Evolutionary conservation across 192 early-diverging fungal species (phyloP).

Genomic region (Chytriomyces sp.): DNA sequence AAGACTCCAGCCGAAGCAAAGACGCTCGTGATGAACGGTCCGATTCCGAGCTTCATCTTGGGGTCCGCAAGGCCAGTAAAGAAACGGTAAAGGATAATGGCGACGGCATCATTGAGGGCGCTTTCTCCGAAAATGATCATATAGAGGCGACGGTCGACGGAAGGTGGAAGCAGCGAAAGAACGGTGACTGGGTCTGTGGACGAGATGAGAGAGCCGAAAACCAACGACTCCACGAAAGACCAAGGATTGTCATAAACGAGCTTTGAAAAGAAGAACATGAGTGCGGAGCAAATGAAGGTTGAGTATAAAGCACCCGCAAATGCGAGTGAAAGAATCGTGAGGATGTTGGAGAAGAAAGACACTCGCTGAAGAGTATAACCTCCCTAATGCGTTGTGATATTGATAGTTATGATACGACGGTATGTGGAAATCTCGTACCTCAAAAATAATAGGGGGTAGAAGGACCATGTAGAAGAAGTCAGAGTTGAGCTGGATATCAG

Average conservation of each 20-base stretch:
- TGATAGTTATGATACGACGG: neutral
- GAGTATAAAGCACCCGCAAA: conserved; percentile 61
- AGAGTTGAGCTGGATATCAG: conserved; percentile 52
- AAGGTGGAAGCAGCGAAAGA: conserved; percentile 56
- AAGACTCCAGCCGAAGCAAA: conserved; percentile 56
- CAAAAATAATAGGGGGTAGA: conserved; percentile 64
- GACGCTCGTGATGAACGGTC: conserved; percentile 51
- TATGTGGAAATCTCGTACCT: conserved; percentile 32
- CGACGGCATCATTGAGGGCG: conserved; percentile 64
- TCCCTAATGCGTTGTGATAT: conserved; percentile 38
- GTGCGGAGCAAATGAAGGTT: conserved; percentile 55
- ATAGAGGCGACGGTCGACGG: conserved; percentile 57
- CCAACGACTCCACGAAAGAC: conserved; percentile 58
- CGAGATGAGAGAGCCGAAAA: conserved; percentile 62
- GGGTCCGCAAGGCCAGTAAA: conserved; percentile 58
- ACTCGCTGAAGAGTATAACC: conserved; percentile 56
- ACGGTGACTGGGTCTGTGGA: conserved; percentile 67
- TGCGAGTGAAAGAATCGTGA: conserved; percentile 55
- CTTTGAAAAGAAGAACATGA: conserved; percentile 61
- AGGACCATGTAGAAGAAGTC: conserved; percentile 67
- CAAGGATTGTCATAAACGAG: conserved; percentile 43
- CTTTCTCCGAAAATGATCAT: conserved; percentile 69
- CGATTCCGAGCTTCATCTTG: conserved; percentile 44
- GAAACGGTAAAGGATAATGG: conserved; percentile 66
- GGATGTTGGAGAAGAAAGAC: conserved; percentile 57